Conservation (phyloP, 2,329 filamentous ascomycete genomes). For the Graphilbum fragrans region DNA sequence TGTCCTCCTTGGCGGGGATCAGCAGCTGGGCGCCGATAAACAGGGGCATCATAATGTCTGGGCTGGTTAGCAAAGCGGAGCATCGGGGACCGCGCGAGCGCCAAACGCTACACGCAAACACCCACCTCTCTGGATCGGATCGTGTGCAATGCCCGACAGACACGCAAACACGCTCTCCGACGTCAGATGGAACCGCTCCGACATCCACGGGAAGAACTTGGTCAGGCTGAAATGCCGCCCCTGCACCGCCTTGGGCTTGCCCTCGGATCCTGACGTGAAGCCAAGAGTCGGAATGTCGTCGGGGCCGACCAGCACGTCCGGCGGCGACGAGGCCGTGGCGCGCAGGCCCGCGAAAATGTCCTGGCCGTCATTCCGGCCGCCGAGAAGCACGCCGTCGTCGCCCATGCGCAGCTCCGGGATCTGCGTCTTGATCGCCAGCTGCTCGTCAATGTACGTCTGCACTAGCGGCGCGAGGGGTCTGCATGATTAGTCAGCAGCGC, state of each 20-base stretch:
- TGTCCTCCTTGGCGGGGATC: constrained; percentile 70
- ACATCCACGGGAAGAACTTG: constrained; percentile 91
- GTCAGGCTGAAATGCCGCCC: constrained; percentile 79
- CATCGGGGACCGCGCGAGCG: neutral
- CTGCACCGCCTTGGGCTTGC: constrained; percentile 73
- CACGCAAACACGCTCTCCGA: constrained; percentile 68
- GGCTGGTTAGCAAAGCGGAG: constrained; percentile 11
- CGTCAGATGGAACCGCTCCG: constrained; percentile 63
- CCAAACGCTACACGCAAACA: neutral
- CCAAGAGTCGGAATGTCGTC: constrained; percentile 68
- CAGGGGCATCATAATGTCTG: constrained; percentile 81
- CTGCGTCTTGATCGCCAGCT: constrained; percentile 55
- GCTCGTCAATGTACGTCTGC: constrained; percentile 60
- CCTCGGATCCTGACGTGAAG: constrained; percentile 66
- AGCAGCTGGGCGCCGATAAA: constrained; percentile 74
- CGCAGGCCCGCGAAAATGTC: constrained; percentile 49
- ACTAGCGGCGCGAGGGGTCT: constrained; percentile 34
- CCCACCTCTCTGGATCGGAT: constrained; percentile 33
- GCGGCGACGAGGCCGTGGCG: constrained; percentile 39
- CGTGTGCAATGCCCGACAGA: constrained; percentile 74
- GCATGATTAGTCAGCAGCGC: too few species aligned
- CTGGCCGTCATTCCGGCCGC: constrained; percentile 51
- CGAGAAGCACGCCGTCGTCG: constrained; percentile 60
- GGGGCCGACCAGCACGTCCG: constrained; percentile 70
- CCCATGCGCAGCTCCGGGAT: constrained; percentile 62